phyloP scores from a whole-genome alignment of 352 stramenopile genomes.

The Aphanomyces stellatus region DNA sequence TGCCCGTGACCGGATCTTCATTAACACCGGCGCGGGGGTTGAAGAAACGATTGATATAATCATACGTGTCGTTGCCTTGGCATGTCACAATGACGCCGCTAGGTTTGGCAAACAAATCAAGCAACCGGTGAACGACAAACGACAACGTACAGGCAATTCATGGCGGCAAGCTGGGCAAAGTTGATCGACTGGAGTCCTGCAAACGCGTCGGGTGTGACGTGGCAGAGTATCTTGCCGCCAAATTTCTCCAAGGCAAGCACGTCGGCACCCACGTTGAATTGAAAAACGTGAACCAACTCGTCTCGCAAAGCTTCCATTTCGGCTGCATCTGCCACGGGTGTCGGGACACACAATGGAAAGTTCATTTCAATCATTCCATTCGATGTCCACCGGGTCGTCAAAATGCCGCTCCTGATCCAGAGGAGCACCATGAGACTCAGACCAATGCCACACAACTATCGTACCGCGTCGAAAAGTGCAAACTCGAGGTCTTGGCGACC shows the following conservation, averaged over 20 bases:
- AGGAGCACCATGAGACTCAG: background rate
- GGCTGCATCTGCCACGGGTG: too few species aligned
- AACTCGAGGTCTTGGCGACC: slow-evolving; percentile 27
- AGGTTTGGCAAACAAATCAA: background rate
- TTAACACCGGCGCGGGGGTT: slow-evolving; percentile 75
- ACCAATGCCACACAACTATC: slow-evolving; percentile 10
- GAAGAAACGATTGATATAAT: slow-evolving; percentile 83
- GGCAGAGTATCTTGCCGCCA: slow-evolving; percentile 25
- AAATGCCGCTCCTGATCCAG: slow-evolving; percentile 33
- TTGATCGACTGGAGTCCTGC: slow-evolving; percentile 17
- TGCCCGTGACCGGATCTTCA: slow-evolving; percentile 92
- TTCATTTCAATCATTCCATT: too few species aligned
- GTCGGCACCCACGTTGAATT: slow-evolving; percentile 22
- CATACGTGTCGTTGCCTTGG: slow-evolving; percentile 23
- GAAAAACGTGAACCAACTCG: too few species aligned
- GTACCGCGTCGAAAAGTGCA: slow-evolving; percentile 65
- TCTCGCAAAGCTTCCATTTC: too few species aligned
- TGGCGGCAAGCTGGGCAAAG: slow-evolving; percentile 23
- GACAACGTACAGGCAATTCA: slow-evolving; percentile 24
- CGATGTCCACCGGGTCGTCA: slow-evolving; percentile 34
- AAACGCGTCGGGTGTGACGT: slow-evolving; percentile 24
- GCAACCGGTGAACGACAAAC: background rate
- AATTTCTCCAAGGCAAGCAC: slow-evolving; percentile 21
- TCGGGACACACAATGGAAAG: too few species aligned
- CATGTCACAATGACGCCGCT: slow-evolving; percentile 33